Base-by-base conservation (phyloP, 2,329 filamentous ascomycete species). In the Exutisphaerella laricina region DNA sequence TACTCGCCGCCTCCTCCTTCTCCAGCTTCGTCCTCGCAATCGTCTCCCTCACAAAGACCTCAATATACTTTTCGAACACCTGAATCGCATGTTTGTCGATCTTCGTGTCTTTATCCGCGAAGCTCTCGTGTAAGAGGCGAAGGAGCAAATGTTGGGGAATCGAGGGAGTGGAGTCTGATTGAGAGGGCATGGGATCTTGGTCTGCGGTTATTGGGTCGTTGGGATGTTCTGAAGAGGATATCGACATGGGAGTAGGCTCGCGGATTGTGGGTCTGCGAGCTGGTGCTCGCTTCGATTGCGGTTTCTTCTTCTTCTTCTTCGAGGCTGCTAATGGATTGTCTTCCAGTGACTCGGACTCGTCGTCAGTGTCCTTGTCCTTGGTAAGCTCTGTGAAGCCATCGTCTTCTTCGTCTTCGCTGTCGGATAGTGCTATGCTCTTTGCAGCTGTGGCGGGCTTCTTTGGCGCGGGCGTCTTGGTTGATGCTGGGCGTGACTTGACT, bases 41-140 rank as follows among this genome's bases (percentile, higher is more conserved):
- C 1, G 88, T 87, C 69, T 97, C 90, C 49, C 85, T 76, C 40
- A 95, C 84, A 67, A 96, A 97, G 0, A 90, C 79, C 65, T 96
- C 88, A 65, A 96, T 76, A 62, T 97, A 97, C 67, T 84, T 88
- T 10, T 80, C 84, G 45, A 89, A 77, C 1, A 88, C 78, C 5
- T 70, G 74, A 61, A 89, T 86, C 3, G 88, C 88, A 58, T 88
- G 85, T 56, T 79, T 82, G 5, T 82, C 81, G 51, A 95, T 80
- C 53, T 83, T 75, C 17, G 84, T 89, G 43, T 77, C 75, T 36
- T 84, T 77, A 55, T 83, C 68, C 33, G 71, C 73, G 59, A 96
- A 95, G 61, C 85, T 80, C 55, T 89, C 80, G 61, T 94, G 83
- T 23, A 96, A 70, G 3, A 96, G 69, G 25, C 80, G 77, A 7